Evolutionary conservation across 305 asterid genomes (phyloP), one percentile per base, ranked within the genome.

Genomic region (Fraxinus velutina): DNA sequence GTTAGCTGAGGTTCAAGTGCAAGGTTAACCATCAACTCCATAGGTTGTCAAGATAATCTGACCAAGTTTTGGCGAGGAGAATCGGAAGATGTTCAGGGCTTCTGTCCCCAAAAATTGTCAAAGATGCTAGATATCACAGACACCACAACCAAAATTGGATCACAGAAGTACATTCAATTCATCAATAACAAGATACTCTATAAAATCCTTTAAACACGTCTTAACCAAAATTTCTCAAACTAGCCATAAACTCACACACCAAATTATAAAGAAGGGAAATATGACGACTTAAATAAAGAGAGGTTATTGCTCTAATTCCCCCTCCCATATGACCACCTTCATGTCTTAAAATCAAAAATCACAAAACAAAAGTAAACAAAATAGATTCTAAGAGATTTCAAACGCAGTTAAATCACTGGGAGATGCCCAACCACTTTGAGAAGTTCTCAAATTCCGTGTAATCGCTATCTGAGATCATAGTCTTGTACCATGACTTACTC

Each of bases 401-500:
- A 70, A 44, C 19, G 39, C 71, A 71, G 72, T 8, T 22, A 64
- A 10, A 82, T 88, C 81, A 92, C 94, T 92, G 92, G 0, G 93
- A 84, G 2, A 83, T 96, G 0, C 95, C 98, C 81, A 95, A 85
- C 98, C 98, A 93, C 87, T 95, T 95, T 2, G 98, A 12, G 92
- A 95, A 95, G 84, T 84, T 87, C 6, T 95, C 98, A 9, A 95
- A 95, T 87, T 93, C 94, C 0, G 97, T 86, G 85, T 92, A 93
- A 80, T 93, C 97, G 6, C 93, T 89, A 22, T 94, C 93, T 0
- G 96, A 93, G 80, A 92, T 90, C 98, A 94, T 94, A 0, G 98
- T 91, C 89, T 94, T 92, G 91, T 93, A 94, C 98, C 98, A 94
- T 0, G 87, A 37, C 80, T 87, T 91, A 84, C 97, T 85, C 0